phyloP scores from a whole-genome alignment of 2,329 filamentous ascomycete genomes.

The Venturia carpophila region DNA sequence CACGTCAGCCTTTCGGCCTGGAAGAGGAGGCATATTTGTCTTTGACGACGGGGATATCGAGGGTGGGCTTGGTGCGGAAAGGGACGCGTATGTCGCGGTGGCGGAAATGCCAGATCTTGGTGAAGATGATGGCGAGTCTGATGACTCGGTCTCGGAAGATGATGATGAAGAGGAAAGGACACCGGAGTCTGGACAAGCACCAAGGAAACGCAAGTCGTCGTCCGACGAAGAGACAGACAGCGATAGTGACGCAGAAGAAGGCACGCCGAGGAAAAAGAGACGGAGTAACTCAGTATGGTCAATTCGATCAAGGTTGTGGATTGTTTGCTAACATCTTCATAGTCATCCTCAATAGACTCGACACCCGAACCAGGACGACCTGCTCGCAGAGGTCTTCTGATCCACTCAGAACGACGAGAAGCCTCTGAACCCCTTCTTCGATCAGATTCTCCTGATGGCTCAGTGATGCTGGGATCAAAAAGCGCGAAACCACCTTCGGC shows the following conservation, averaged over 20 bases:
- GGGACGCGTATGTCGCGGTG: conserved; percentile 76
- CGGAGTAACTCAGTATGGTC: conserved; percentile 75
- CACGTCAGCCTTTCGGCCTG: conserved; percentile 61
- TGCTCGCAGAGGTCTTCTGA: conserved; percentile 48
- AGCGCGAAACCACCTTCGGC: conserved; percentile 55
- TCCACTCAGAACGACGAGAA: conserved; percentile 28
- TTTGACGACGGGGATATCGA: conserved; percentile 96
- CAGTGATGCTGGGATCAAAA: conserved; percentile 29
- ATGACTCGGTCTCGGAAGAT: conserved; percentile 20
- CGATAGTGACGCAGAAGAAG: conserved; percentile 59
- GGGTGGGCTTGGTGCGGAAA: conserved; percentile 65
- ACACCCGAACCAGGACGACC: conserved; percentile 51
- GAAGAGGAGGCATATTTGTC: conserved; percentile 81
- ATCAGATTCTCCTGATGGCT: conserved; percentile 32
- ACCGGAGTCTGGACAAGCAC: conserved; percentile 30
- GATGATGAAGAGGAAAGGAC: conserved; percentile 21
- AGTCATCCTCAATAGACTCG: conserved; percentile 62
- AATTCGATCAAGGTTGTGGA: not conserved
- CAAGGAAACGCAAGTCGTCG: conserved; percentile 35
- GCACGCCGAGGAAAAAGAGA: conserved; percentile 68
- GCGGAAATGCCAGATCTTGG: conserved; percentile 86
- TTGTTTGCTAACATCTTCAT: conserved; percentile 21
- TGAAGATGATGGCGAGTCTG: conserved; percentile 51
- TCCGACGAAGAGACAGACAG: conserved; percentile 54
- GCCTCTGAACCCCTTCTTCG: conserved; percentile 29